Evolutionary conservation across 768 basidiomycete genomes (phyloP).

Genomic region (Cystofilobasidium ferigula): DNA sequence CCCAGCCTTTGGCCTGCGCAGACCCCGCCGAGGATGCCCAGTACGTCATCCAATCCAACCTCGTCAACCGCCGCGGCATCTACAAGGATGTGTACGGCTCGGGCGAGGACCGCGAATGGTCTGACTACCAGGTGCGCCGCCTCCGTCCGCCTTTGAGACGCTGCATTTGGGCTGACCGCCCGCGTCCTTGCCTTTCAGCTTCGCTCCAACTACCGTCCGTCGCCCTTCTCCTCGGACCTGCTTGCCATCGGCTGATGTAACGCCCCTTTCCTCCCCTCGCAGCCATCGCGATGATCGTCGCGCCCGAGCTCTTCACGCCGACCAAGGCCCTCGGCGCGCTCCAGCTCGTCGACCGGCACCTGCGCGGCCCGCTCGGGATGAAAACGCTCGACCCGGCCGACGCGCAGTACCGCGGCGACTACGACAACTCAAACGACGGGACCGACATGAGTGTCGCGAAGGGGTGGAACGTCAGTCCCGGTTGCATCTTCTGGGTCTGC

Average conservation of each 20-base stretch:
- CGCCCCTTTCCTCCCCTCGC: background rate
- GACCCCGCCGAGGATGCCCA: slow-evolving; percentile 60
- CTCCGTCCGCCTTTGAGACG: too few relatives aligned
- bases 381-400: slow-evolving; percentile 85
- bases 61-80: slow-evolving; percentile 83
- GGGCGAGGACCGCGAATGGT: slow-evolving; percentile 76
- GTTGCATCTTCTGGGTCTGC: background rate
- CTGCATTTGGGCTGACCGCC: too few relatives aligned
- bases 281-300: slow-evolving; percentile 87
- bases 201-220: slow-evolving; percentile 62
- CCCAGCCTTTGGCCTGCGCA: slow-evolving; percentile 31
- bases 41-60: slow-evolving; percentile 55
- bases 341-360: slow-evolving; percentile 61
- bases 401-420: slow-evolving; percentile 74
- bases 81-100: slow-evolving; percentile 98
- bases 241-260: background rate
- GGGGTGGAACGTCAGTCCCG: slow-evolving; percentile 80
- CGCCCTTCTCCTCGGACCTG: background rate
- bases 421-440: slow-evolving; percentile 89
- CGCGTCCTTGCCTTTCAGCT: slow-evolving; percentile 39
- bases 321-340: slow-evolving; percentile 68
- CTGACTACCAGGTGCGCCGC: slow-evolving; percentile 65
- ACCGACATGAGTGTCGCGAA: slow-evolving; percentile 75
- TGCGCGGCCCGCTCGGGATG: slow-evolving; percentile 88
- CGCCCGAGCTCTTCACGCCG: slow-evolving; percentile 83